Conservation (phyloP, 805 yeast genomes). For the Saccharomycopsis olivae region DNA sequence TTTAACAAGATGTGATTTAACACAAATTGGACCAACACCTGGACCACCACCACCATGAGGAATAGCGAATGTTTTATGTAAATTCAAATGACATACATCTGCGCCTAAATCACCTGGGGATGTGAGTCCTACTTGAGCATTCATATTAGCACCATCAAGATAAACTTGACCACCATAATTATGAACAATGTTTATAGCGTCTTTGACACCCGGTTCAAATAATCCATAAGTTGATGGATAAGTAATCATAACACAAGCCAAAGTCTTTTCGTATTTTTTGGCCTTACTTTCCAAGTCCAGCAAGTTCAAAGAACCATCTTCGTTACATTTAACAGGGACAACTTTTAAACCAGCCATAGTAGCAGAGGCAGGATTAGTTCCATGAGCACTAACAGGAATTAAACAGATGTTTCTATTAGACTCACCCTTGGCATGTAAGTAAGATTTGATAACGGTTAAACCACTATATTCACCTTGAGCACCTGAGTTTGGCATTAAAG, state of each 20-base stretch:
- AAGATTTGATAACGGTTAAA: slow-evolving; percentile 71
- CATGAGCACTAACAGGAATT: slow-evolving; percentile 96
- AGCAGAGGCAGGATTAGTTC: slow-evolving; percentile 98
- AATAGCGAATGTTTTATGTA: slow-evolving; percentile 95
- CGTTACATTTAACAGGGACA: slow-evolving; percentile 78
- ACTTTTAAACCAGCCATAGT: slow-evolving; percentile 95
- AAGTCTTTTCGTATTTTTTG: slow-evolving; percentile 48
- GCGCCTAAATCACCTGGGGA: slow-evolving; percentile 98
- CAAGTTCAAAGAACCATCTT: slow-evolving; percentile 80
- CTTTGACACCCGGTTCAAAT: slow-evolving; percentile 83
- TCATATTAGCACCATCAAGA: slow-evolving; percentile 98
- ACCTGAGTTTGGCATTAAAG: slow-evolving; percentile 95
- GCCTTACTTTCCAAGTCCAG: slow-evolving; percentile 67
- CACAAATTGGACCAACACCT: slow-evolving; percentile 98
- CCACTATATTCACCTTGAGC: slow-evolving; percentile 99
- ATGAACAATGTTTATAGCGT: slow-evolving; percentile 82
- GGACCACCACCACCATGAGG: slow-evolving; percentile 99
- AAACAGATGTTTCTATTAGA: slow-evolving; percentile 72
- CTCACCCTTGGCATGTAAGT: slow-evolving; percentile 62
- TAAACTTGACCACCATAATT: slow-evolving; percentile 88
- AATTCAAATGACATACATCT: slow-evolving; percentile 93
- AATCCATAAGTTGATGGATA: slow-evolving; percentile 97
- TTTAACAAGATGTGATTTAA: slow-evolving; percentile 65
- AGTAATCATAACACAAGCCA: slow-evolving; percentile 93
- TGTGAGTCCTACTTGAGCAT: slow-evolving; percentile 95